Evolutionary conservation across 805 yeast species (phyloP), one percentile per base, ranked within the genome.

Genomic region (Zygosaccharomyces siamensis): DNA sequence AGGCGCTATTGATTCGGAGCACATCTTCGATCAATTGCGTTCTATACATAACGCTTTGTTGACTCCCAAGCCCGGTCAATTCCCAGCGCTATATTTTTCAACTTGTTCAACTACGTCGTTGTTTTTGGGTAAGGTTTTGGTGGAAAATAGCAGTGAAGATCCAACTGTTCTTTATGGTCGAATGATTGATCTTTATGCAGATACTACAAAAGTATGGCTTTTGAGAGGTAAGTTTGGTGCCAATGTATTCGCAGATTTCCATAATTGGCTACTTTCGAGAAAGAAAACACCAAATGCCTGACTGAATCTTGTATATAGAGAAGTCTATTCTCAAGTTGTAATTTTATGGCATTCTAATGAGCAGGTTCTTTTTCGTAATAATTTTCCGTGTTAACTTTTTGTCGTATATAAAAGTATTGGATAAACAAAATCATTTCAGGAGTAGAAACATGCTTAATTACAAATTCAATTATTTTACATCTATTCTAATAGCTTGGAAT

Each of bases 191-290:
- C 53, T 81, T 10, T 89, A 89, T 66, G 58, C 77, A 4, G 64
- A 62, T 0, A 68, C 84, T 8, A 57, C 88, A 64, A 77, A 79
- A 54, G 57, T 60, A 16, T 89, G 96, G 96, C 75, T 81, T 42
- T 12, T 20, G 7, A 36, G 49, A 35, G 61, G 64, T 27, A 64
- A 60, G 49, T 62, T 59, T 46, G 58, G 60, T n/a, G 45, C 57
- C 3, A 58, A 51, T 35, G 26, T 86, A 59, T 89, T 86, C 62
- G 76, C 81, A 55, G 97, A 89, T 58, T 79, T 88, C 52, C 76
- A 86, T 60, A 89, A 89, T 68, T 90, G 93, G 90, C 62, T 85
- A 39, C 75, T 74, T 53, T 70, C 85, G n/a, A 75, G 76, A 58
- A 73, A 77, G 52, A 49, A 63, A 43, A 32, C 48, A 32, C 26